Base-by-base conservation (phyloP, 768 basidiomycete genomes). In the Aureoboletus auriporus region DNA sequence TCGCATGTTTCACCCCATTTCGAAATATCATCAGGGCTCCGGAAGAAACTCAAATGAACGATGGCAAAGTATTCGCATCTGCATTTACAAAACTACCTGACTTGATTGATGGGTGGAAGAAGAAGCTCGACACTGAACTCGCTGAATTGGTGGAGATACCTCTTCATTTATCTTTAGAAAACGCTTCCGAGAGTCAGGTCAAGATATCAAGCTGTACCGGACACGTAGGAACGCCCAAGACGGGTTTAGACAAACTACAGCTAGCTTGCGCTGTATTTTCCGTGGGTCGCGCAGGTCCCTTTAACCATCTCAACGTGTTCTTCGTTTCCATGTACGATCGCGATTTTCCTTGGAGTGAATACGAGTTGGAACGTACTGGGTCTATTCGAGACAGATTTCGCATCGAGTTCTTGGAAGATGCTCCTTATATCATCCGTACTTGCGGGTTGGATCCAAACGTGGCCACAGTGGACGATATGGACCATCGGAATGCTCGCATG, bases 391-490 rank as follows among this genome's bases (percentile, higher is more conserved):
- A 33, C 6, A 44, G 28, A 31, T 42, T 42, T 3, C n/a, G 17
- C 28, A 39, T 51, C 29, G 5, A 1, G 8, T 33, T 48, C n/a
- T 6, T 45, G 5, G 16, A 31, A 5, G 45, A 34, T 5, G 52
- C 44, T 11, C 44, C 42, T 11, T 30, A 44, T 11, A 44, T 54
- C 12, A 27, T 54, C 5, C 34, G 14, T 31, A n/a, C 39, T 11
- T 54, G 52, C 12, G 48, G 42, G 2, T 16, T 55, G 30, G 48
- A 50, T 30, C 54, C 45, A 1, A 35, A 27, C 8, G 33, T 48
- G 13, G 53, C 55, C 13, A 56, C 46, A 2, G 20, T 10, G 4
- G 53, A 47, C 8, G 49, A 55, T 13, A 55, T 56, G 55, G 49
- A 55, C 17, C 33, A 11, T 7, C 42, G 27, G 17, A 39, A 54